A percentile compares a stretch with the other conserved stretches of the same genome.
Evolutionary conservation across 2,329 filamentous ascomycete genomes (phyloP).

Genomic region (Xylaria sp.): DNA sequence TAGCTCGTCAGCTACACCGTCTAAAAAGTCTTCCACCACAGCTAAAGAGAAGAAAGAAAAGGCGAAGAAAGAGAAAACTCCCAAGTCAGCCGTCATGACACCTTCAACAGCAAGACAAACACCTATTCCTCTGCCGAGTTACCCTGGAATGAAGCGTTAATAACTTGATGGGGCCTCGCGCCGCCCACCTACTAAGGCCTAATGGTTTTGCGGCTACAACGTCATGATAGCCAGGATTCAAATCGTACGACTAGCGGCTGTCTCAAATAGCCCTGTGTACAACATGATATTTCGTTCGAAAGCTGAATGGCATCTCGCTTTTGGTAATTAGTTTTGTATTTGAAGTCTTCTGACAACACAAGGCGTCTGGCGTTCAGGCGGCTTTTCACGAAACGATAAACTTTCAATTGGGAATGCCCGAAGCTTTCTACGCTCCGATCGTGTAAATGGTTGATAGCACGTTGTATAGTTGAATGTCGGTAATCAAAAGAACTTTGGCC

Average conservation of each 20-base stretch:
- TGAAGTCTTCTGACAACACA: conserved; percentile 8
- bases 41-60: conserved; percentile 48
- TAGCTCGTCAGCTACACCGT: conserved; percentile 41
- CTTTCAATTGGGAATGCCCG: conserved; percentile 12
- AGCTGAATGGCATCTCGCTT: not conserved
- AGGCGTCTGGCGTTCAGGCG: conserved; percentile 29
- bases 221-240: not conserved
- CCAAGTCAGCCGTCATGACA: conserved; percentile 36
- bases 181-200: not conserved
- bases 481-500: conserved; percentile 1
- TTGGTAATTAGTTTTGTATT: conserved; percentile 24
- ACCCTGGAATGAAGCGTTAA: conserved; percentile 46
- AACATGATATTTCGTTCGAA: not conserved
- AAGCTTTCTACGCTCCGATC: not conserved
- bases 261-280: not conserved
- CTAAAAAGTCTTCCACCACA: conserved; percentile 42
- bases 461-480: conserved; percentile 1
- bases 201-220: not conserved
- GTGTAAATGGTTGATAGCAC: conserved; percentile 2
- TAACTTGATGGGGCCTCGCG: not conserved
- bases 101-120: conserved; percentile 40
- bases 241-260: not conserved
- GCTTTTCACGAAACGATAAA: conserved; percentile 16
- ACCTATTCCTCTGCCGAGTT: conserved; percentile 44
- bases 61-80: conserved; percentile 45